Evolutionary conservation across 352 stramenopile species (phyloP).

Genomic region (Pythium dissotocum): DNA sequence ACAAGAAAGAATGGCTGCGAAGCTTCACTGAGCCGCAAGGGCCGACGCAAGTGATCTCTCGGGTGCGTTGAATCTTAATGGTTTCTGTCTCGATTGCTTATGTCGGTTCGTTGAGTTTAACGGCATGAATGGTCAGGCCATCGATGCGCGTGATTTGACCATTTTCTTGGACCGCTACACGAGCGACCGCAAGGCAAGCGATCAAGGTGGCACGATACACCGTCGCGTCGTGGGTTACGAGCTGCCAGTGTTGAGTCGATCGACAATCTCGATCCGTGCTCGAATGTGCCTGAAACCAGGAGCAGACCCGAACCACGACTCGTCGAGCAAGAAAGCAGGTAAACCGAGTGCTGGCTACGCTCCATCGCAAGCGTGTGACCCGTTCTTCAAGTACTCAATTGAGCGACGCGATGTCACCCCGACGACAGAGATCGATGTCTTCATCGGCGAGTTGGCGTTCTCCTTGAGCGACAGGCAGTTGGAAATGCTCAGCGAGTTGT

Average conservation of each 20-base stretch:
- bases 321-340: constrained; percentile 10
- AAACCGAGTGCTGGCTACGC: constrained; percentile 22
- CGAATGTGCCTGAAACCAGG: constrained; percentile 53
- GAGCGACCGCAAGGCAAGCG: constrained; percentile 43
- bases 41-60: constrained; percentile 30
- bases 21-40: constrained; percentile 70
- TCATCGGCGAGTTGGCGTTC: constrained; percentile 69
- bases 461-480: constrained; percentile 83
- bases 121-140: constrained; percentile 26
- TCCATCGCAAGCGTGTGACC: constrained; percentile 56
- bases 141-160: constrained; percentile 78
- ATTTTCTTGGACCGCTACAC: constrained; percentile 87
- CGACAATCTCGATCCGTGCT: constrained; percentile 59
- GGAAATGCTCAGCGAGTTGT: constrained; percentile 73
- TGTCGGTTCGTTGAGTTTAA: not conserved
- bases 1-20: constrained; percentile 52
- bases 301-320: constrained; percentile 18
- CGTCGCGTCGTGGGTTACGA: constrained; percentile 83
- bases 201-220: constrained; percentile 38
- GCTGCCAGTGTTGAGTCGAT: constrained; percentile 71
- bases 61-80: constrained; percentile 15
- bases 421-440: constrained; percentile 72
- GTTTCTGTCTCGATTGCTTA: too few species aligned
- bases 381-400: constrained; percentile 72
- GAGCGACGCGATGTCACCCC: constrained; percentile 38